Percentiles rank a stretch among this genome's conserved stretches.
These are phyloP conservation scores for Maudiozyma bulderi DNA, from an alignment of 805 yeast genomes.

Conservation along the genomic window DNA sequence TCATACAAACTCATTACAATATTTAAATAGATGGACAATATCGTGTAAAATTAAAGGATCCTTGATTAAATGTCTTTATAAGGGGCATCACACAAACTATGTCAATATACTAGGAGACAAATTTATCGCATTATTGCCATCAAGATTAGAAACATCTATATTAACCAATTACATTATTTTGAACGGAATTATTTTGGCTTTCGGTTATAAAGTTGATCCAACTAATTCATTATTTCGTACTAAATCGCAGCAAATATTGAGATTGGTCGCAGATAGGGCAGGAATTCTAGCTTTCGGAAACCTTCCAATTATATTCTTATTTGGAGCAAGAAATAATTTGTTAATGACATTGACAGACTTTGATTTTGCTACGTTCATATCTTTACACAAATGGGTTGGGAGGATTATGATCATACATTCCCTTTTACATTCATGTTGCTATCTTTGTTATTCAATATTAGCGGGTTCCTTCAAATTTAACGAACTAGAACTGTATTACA, in stretches of 20 bases:
- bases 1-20: constrained; percentile 6
- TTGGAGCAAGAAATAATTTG: constrained; percentile 68
- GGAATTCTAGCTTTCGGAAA: constrained; percentile 38
- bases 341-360: constrained; percentile 53
- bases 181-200: constrained; percentile 7
- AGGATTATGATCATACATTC: constrained; percentile 32
- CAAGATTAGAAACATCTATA: constrained; percentile 15
- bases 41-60: constrained; percentile 9
- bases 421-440: constrained; percentile 32
- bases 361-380: constrained; percentile 51
- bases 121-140: constrained; percentile 15
- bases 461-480: constrained; percentile 7
- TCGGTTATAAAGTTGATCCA: constrained; percentile 11
- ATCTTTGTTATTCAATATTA: constrained; percentile 30
- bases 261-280: constrained; percentile 36
- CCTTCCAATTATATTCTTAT: constrained; percentile 48
- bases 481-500: constrained; percentile 25
- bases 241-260: constrained; percentile 11
- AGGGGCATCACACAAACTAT: constrained; percentile 14
- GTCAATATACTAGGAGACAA: constrained; percentile 3
- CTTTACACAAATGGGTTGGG: constrained; percentile 54
- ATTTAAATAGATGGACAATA: constrained; percentile 5
- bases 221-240: constrained; percentile 10
- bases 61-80: constrained; percentile 11
- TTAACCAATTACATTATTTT: constrained; percentile 12